phyloP scores from a whole-genome alignment of 2,329 filamentous ascomycete genomes.

The Myriosclerotinia duriaeana region DNA sequence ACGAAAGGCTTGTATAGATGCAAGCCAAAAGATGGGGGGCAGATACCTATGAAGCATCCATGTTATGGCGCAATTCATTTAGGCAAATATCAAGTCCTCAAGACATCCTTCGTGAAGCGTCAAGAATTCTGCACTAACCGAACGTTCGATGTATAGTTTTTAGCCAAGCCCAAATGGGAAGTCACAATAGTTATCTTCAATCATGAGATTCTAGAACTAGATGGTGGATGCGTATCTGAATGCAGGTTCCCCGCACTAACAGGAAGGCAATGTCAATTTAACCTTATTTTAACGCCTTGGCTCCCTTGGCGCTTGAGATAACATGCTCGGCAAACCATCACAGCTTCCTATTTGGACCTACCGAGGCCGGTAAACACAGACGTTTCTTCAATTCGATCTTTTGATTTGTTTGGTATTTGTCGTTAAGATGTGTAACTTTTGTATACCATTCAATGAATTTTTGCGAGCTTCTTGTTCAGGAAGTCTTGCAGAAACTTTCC shows the following conservation, averaged over 20 bases:
- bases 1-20: too few species aligned
- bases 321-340: constrained; percentile 15
- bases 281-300: constrained; percentile 21
- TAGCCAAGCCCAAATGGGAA: neutral
- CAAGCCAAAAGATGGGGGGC: neutral
- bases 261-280: constrained; percentile 21
- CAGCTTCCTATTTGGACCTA: constrained; percentile 20
- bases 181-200: constrained; percentile 3
- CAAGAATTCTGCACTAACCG: neutral
- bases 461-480: constrained; percentile 20
- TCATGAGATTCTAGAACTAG: neutral
- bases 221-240: neutral
- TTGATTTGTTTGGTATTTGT: constrained; percentile 13
- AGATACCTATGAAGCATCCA: neutral
- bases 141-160: neutral
- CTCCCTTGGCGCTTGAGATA: constrained; percentile 18
- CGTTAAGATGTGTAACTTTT: neutral
- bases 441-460: neutral
- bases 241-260: constrained; percentile 1
- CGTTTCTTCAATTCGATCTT: neutral
- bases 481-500: neutral
- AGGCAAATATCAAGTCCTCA: constrained; percentile 4
- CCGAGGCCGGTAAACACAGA: constrained; percentile 5
- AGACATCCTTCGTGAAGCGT: neutral
- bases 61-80: neutral